These are phyloP conservation scores for Boletus reticuloceps DNA, from an alignment of 768 basidiomycete species.

Conservation along the genomic window DNA sequence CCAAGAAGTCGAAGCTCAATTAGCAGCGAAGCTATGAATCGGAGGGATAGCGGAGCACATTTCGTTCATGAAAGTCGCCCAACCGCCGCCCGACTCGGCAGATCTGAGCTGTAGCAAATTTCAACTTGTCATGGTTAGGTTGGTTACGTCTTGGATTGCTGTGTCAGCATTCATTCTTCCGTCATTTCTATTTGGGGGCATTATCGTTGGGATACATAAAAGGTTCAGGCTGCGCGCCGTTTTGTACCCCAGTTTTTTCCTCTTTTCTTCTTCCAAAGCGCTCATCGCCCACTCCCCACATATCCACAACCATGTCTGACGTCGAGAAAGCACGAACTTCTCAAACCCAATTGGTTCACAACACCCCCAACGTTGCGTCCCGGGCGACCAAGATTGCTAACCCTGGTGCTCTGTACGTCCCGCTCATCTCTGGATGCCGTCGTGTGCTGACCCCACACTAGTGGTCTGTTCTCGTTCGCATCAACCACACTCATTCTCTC, in stretches of 20 bases:
- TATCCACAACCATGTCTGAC: constrained; percentile 32
- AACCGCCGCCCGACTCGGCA: neutral
- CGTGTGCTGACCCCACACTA: constrained; percentile 22
- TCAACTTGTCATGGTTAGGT: neutral
- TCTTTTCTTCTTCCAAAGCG: neutral
- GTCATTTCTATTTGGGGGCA: constrained; percentile 12
- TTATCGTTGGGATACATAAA: constrained; percentile 14
- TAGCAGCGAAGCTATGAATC: too few species aligned
- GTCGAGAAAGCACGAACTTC: constrained; percentile 30
- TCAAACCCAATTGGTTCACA: constrained; percentile 18
- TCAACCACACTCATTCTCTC: constrained; percentile 81
- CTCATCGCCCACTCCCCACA: neutral
- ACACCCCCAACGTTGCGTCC: constrained; percentile 19
- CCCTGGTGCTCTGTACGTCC: constrained; percentile 41
- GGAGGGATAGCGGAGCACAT: too few species aligned
- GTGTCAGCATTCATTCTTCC: constrained; percentile 24
- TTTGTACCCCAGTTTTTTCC: neutral
- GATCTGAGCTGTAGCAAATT: neutral
- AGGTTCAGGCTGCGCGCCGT: neutral
- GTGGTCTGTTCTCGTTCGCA: constrained; percentile 81
- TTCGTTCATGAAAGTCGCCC: too few species aligned
- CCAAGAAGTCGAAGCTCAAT: too few species aligned
- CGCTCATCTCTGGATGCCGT: neutral
- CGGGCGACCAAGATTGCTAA: constrained; percentile 48
- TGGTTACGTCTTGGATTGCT: constrained; percentile 1